Evolutionary conservation across 2,329 filamentous ascomycete genomes (phyloP), one percentile per base, ranked within the genome.

Genomic region (Cercospora zeina): DNA sequence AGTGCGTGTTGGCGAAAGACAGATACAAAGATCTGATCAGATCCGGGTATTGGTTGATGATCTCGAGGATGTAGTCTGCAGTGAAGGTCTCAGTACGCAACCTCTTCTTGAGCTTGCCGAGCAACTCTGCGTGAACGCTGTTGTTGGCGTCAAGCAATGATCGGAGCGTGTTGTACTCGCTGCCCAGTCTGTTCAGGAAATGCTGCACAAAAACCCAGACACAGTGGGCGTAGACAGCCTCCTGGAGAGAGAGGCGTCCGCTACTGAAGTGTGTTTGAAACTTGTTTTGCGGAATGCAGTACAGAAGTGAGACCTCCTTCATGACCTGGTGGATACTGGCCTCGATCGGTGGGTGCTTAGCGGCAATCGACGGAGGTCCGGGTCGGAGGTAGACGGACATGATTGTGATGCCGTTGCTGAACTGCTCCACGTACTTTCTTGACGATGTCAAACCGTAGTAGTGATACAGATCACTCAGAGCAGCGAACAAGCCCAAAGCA

Each of bases 181-280:
- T 89, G 70, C 88, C 93, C 16, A 99, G 84, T 66, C 95, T 89
- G 81, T 99, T 99, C 70, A 99, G 83, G 84, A 99, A 99, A 78
- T 99, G 95, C 74, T 96, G 92, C 37, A 97, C 89, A 73, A 97
- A 99, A 33, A 97, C 92, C 90, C 93, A 97, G 6, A 96, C 91
- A 75, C 91, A 96, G 80, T 99, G 95, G 30, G 92, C 93, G 75
- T 99, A 99, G 72, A 97, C 92, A 11, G 93, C 93, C 80, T 99
- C 95, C 77, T 99, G 95, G 56, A 99, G 82, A 74, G 93, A 97
- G 67, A 99, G 82, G 70, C 89, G 85, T 54, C 93, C 93, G 14
- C 85, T 87, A 55, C 90, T 90, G 77, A 99, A 99, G 70, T 96
- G 86, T 62, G 83, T 81, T 78, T 97, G 93, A 76, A 99, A 91